Base-by-base conservation (phyloP, 108 stramenopile genomes). In the Pseudonitzschia pungens region DNA sequence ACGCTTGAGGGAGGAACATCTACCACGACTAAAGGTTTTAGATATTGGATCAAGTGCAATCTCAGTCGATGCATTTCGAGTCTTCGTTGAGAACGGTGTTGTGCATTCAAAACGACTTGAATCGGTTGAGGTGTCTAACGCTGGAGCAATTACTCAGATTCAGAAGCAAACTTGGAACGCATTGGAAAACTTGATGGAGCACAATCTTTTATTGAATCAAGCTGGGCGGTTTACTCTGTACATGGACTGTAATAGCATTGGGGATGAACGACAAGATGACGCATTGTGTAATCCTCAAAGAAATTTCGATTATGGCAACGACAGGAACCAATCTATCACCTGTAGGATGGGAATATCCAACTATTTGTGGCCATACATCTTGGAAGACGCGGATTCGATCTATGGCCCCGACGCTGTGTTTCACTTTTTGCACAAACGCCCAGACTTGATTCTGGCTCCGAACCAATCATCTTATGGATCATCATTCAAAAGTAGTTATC, bases 361-460 rank as follows among this genome's bases (percentile, higher is more conserved):
- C 43, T 8, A 27, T 67, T 29, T 67, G 16, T 67, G 66, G 66
- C 66, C 66, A 28, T 40, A 50, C 26, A 62, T 62, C 2, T 29
- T 72, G 44, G 42, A 54, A 4, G 44, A 72, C 1, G 71, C 71
- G 43, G 54, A 72, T 41, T n/a, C 18, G n/a, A 58, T 72, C 36
- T 72, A 72, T 63, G 71, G 71, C 7, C 26, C 44, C 24, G 48
- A 72, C 60, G 71, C 71, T 7, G 15, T 62, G 5, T 72, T 42
- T 72, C 20, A 72, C 48, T 72, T 72, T 63, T 52, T 72, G 60
- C 57, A 56, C 41, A 59, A 62, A 60, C 58, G 60, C 26, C 71
- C 71, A 12, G 71, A 72, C n/a, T 42, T 72, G 45, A 29, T 72
- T 67, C 16, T 67, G 21, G 7, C 66, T 27, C 16, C 66, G 18